Base-by-base conservation (phyloP, 805 yeast genomes). In the Yarrowia sp. region DNA sequence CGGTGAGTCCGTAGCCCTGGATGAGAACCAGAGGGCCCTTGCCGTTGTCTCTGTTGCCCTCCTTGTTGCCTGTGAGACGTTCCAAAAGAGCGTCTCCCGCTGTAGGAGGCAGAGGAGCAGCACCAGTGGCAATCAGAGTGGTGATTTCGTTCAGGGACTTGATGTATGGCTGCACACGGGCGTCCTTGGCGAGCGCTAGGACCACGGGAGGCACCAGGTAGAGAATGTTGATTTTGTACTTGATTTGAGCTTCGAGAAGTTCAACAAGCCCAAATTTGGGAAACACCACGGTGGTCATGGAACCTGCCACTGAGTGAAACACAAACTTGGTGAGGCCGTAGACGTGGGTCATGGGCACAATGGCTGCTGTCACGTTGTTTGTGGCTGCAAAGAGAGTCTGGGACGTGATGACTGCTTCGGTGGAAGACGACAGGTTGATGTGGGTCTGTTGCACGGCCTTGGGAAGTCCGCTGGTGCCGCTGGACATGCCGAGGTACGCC, bases 371-470 rank as follows among this genome's bases (percentile, higher is more conserved):
- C 68, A 63, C 73, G 69, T 69, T 80, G 67, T 64, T 68, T 38
- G 56, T 70, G 75, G 78, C 79, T 80, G 61, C 76, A 68, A 72
- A 84, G 70, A 77, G 78, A 0, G 50, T 40, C 44, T 53, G 60
- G 43, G 80, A 74, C 17, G 78, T 78, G 17, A 85, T 81, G 70
- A 58, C 50, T 0, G 40, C 85, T 86, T 72, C 56, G 1, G 76
- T 71, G 64, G 80, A 80, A 33, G 82, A 74, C 17, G 78, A 78
- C 17, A 85, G 80, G 71, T 86, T 87, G 56, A 74, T 75, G 71
- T 90, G 93, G 39, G 86, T 82, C 70, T 88, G 79, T 24, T 86
- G 85, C 30, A 88, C 96, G 72, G 94, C 95, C 79, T 90, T 90
- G 69, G 95, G 92, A 46, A 86, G 83, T 66, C 95, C 94, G 10